Percentiles rank a stretch among this genome's conserved stretches.
Conservation (phyloP, 2,329 filamentous ascomycete species). For the Nectriaceae sp. region DNA sequence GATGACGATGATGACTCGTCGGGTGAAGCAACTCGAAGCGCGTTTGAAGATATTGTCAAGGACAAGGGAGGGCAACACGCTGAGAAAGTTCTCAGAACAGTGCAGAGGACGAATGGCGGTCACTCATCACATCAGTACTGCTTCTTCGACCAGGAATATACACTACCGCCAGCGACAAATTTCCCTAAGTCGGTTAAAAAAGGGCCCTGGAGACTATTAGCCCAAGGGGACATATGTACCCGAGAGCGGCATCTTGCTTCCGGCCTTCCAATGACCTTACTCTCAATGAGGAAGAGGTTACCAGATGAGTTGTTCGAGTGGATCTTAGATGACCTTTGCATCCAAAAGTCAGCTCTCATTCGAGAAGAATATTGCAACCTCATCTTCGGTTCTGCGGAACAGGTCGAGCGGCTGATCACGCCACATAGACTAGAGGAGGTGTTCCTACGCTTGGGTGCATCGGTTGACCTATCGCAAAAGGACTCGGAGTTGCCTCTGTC, state of each 20-base stretch:
- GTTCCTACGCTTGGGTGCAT: constrained; percentile 61
- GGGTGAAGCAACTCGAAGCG: constrained; percentile 23
- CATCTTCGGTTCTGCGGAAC: constrained; percentile 45
- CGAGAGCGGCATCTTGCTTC: constrained; percentile 63
- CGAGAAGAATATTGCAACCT: constrained; percentile 63
- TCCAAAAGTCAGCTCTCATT: constrained; percentile 56
- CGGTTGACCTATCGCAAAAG: constrained; percentile 42
- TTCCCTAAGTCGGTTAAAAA: constrained; percentile 34
- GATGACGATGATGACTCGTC: constrained; percentile 6
- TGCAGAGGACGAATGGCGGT: constrained; percentile 50
- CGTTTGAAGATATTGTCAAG: constrained; percentile 34
- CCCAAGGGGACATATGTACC: constrained; percentile 42
- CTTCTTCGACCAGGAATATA: constrained; percentile 48
- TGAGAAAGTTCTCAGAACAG: constrained; percentile 48
- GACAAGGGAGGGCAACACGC: constrained; percentile 45
- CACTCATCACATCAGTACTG: constrained; percentile 43
- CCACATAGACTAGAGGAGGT: constrained; percentile 50
- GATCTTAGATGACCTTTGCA: constrained; percentile 62
- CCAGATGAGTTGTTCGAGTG: constrained; percentile 68
- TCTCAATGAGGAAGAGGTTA: constrained; percentile 38
- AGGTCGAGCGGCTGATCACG: constrained; percentile 47
- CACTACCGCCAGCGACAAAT: constrained; percentile 24
- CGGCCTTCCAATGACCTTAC: constrained; percentile 60
- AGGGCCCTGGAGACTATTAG: constrained; percentile 50
- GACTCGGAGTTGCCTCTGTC: constrained; percentile 20